Base-by-base conservation (phyloP, 148 eudicot genomes). In the Polygonum aviculare region DNA sequence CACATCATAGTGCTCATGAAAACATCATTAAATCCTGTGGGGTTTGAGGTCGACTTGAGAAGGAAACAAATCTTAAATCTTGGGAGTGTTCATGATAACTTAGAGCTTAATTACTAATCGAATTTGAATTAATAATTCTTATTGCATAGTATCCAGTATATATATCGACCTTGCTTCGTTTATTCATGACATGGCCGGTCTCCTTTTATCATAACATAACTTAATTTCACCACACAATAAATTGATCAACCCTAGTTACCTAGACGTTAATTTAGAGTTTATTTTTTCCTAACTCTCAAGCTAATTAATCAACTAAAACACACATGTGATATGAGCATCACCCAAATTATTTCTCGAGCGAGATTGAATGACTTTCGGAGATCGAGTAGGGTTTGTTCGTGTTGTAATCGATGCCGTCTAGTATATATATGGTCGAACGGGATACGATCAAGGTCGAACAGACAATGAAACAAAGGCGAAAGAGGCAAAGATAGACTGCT, bases 401-500 rank as follows among this genome's bases (percentile, higher is more conserved):
- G 6, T 51, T 18, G 16, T 15, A 15, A 51, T 51, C 22, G 50
- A 12, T 15, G 11, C 19, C 59, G 0, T n/a, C 26, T n/a, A 55
- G 47, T 44, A 44, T 40, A 19, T 9, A 26, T 22, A 12, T 21
- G 9, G 1, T 22, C 4, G 69, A 33, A 33, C 31, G 16, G 39
- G 69, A 33, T 31, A 31, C 4, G 33, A 45, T 71, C 74, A 71
- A 71, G 74, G 74, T 71, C 74, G 74, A 71, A 71, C 74, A 71
- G 74, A 71, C 74, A 71, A 71, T 71, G 74, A 71, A 71, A 71
- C 49, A 71, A 71, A 71, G 74, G 74, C 15, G 7, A 71, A 18
- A 36, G 48, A 39, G 35, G 50, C 74, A 71, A 71, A 19, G 15
- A 71, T 40, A 45, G 74, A 71, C 74, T 71, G 74, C 74, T 71